Evolutionary conservation across 441 rosid species (phyloP), one percentile per base, ranked within the genome.

Genomic region (Gossypium trilobum): DNA sequence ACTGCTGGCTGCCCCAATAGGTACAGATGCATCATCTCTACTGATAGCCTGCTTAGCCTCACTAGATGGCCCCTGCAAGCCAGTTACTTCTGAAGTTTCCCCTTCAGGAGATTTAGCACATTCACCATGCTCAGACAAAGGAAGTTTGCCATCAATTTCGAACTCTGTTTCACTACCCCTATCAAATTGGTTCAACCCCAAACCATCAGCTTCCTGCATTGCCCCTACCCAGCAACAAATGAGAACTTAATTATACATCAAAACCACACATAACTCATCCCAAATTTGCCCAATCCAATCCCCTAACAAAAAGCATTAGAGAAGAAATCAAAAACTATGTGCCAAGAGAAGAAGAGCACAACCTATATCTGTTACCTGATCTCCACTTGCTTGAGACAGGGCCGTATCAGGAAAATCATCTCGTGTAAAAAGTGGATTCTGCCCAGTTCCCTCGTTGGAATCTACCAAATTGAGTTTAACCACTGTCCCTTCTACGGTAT

Each of bases 201-300:
- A 86, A 83, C 83, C 86, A 85, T 85, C 78, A 79, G 86, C 86
- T 78, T 87, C 97, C 97, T 93, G 98, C 97, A 89, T 88, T 82
- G 85, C 84, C 91, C 98, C 99, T 87, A 87, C 87, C 96, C 86
- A 91, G 89, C 80, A 89, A 84, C 84, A 89, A 88, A 90, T 90
- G 89, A 90, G 92, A 89, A 86, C 71, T 82, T 81, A 79, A 87
- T 86, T 79, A 90, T 75, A 84, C 85, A 85, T 79, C 81, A 79
- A 84, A 81, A 70, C 62, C 68, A 80, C 54, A 73, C 66, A 74
- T 68, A 48, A 59, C 58, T 61, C 57, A 64, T 52, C 73, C 70
- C 68, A 61, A 65, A 27, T 74, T 78, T n/a, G 33, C 76, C 77
- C 72, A 20, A 57, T 31, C 67, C 71, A 57, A 75, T 25, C 58